Base-by-base conservation (phyloP, 768 basidiomycete genomes). In the Kwoniella pini region DNA sequence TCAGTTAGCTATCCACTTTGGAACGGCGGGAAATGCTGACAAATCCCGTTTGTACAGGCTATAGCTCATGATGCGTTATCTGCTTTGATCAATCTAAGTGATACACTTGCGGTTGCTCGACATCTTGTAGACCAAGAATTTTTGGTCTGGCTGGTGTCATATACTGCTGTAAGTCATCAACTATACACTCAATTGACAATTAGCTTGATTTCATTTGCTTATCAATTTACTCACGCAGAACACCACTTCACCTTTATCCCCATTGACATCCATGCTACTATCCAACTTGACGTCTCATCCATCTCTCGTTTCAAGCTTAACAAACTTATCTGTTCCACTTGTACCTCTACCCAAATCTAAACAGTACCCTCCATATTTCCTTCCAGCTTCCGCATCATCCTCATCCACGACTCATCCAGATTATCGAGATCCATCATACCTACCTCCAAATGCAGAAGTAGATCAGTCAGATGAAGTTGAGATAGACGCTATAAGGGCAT, bases 31-130 rank as follows among this genome's bases (percentile, higher is more conserved):
- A n/a, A n/a, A n/a, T n/a, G n/a, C n/a, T n/a, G n/a, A n/a, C n/a
- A n/a, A n/a, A n/a, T n/a, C n/a, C 24, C 13, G 54, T 22, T 27
- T 24, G 21, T 0, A 33, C 69, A 96, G 91, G 85, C 86, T 57
- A 85, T 91, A 51, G 90, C 95, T 1, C 95, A 97, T 69, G 93
- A 96, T 81, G 95, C 95, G 2, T 89, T 97, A 77, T 86, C 90
- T 62, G 92, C 93, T 2, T 82, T 98, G 50, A 87, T 97, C 75
- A 98, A 98, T 80, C 83, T 98, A 31, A 90, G 92, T 2, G 93
- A 94, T 79, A 88, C 88, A 28, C 82, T 88, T 7, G 77, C 87
- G 19, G 82, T 94, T 24, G 81, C 87, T 7, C 68, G 83, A 6
- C 79, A 86, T 39, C 81, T 95, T 7, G 86, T 86, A 1, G 91